Base-by-base conservation (phyloP, 768 basidiomycete genomes). In the Mrakia blollopis region DNA sequence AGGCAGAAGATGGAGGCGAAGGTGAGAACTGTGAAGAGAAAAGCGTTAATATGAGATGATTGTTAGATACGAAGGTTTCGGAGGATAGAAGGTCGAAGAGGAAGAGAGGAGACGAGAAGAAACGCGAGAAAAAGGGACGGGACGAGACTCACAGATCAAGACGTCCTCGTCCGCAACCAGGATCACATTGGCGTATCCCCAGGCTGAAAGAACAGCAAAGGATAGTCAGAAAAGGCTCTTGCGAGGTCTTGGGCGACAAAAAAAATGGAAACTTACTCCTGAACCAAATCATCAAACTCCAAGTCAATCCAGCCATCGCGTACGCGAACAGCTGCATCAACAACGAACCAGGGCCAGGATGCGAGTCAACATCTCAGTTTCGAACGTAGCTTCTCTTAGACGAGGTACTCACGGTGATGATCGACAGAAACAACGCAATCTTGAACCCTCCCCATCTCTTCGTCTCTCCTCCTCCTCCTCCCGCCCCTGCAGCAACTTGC, bases 171-270 rank as follows among this genome's bases (percentile, higher is more conserved):
- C 88, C 3, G 89, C 86, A 74, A 89, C 87, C 76, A 85, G 84
- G 82, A 90, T 87, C 13, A 90, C 88, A 70, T 89, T 88, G n/a
- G 90, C 88, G 18, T 86, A 83, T n/a, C 84, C 81, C 86, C 88
- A 89, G 1, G 88, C 90, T 91, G 47, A 28, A n/a, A n/a, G n/a
- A n/a, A n/a, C n/a, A n/a, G n/a, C 32, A 23, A 67, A 6, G 41
- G 79, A 39, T 68, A 69, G 16, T 30, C 14, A 57, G 75, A n/a
- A n/a, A n/a, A n/a, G n/a, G n/a, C n/a, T n/a, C 30, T 44, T 76
- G 65, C 63, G 61, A 14, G 75, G 41, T 23, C 65, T 18, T 47
- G 60, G 57, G n/a, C 30, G 28, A 32, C 37, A 52, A 16, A 39
- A 71, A 69, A 72, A 23, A 21, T 32, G 70, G 52, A 74, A 11